Conservation (phyloP, 768 basidiomycete species). For the Cystobasidium tubakii region DNA sequence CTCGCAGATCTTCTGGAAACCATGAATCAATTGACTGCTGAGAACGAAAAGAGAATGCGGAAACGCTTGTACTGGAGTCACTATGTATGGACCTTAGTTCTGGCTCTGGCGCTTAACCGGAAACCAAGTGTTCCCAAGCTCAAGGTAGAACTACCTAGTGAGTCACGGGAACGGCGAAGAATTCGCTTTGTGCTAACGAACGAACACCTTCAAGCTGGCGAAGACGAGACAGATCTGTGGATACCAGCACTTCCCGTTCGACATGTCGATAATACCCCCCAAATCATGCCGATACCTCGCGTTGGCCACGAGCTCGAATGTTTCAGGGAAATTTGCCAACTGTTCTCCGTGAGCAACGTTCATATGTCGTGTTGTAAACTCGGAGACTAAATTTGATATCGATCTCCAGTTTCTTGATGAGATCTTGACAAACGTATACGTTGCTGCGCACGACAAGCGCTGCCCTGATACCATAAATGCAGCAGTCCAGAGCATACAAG, state of each 20-base stretch:
- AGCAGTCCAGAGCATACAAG: neutral
- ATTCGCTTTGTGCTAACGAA: neutral
- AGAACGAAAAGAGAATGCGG: neutral
- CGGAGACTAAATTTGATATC: neutral
- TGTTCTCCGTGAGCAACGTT: constrained; percentile 4
- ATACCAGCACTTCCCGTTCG: neutral
- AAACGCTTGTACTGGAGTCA: constrained; percentile 13
- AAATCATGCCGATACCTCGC: neutral
- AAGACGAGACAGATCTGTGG: constrained; percentile 1
- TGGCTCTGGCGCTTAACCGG: neutral
- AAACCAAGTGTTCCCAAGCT: constrained; percentile 8
- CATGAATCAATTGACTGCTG: neutral
- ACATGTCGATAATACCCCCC: neutral
- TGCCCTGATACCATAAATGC: neutral
- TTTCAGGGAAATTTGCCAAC: neutral
- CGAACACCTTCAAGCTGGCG: neutral
- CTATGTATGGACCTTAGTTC: neutral
- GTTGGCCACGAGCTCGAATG: neutral
- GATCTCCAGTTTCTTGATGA: constrained; percentile 12
- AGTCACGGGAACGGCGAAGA: neutral
- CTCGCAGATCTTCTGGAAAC: constrained; percentile 19
- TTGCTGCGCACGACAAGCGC: constrained; percentile 12
- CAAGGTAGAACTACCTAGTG: constrained; percentile 2
- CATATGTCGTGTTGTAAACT: neutral
- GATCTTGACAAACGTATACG: constrained; percentile 12